Evolutionary conservation across 2,329 filamentous ascomycete species (phyloP), one percentile per base, ranked within the genome.

Genomic region (Nemania serpens): DNA sequence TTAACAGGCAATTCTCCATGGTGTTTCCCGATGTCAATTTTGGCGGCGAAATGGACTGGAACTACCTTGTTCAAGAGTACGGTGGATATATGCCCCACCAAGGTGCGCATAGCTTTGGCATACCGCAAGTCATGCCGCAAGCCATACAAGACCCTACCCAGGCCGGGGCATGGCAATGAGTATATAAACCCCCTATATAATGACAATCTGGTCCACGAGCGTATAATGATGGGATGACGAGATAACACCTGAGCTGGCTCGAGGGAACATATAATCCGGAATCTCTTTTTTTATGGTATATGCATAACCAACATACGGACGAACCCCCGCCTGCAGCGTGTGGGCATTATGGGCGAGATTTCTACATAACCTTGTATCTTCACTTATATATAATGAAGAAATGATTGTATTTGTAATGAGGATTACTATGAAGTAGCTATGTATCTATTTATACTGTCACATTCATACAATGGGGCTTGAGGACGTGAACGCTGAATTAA

Each of bases 11-110:
- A 41, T 73, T 74, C 58, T 62, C 66, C 5, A 59, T 66, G 17
- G 73, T 69, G 13, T 74, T 73, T 49, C 66, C 69, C 6, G 72
- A 74, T 41, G 61, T 74, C 18, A 71, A 70, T 55, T 69, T 74
- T 45, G 71, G 69, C 22, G 71, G 71, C 33, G 73, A 75, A 57
- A 71, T 75, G 66, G 73, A 74, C 46, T 74, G 71, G 73, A 68
- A 71, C 15, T 72, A 65, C 42, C 54, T 75, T 2, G 58, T 74
- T 47, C 69, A 72, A 50, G 69, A 74, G 57, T 73, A 72, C 46
- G 66, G 70, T 42, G 68, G 69, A 9, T 69, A 68, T 48, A 67
- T 70, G 33, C 63, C 64, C 9, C 67, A 67, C 3, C 67, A 68
- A 41, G 64, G 55, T n/a, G 53, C 58, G 39, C 54, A 63, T 12